phyloP scores from a whole-genome alignment of 2,329 filamentous ascomycete species.

The Acarospora socialis region DNA sequence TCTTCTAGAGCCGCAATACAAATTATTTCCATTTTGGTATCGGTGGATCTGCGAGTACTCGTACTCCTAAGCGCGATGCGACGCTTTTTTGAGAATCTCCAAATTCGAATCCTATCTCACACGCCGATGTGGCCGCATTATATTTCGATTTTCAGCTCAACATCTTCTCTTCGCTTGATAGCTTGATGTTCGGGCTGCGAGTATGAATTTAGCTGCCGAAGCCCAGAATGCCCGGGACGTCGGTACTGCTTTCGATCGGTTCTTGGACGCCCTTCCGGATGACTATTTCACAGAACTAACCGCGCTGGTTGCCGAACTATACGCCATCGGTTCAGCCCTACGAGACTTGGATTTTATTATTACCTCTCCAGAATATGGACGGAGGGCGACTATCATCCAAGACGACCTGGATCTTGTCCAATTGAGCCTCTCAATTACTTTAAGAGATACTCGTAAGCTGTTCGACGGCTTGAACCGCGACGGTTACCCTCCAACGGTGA shows the following conservation, averaged over 20 bases:
- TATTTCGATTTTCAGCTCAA: too few species aligned
- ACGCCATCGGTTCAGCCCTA: slow-evolving; percentile 38
- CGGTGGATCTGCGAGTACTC: too few species aligned
- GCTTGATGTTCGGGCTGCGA: too few species aligned
- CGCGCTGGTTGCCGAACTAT: slow-evolving; percentile 38
- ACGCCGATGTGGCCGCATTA: too few species aligned
- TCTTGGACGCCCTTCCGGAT: slow-evolving; percentile 37
- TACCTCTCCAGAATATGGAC: slow-evolving; percentile 25
- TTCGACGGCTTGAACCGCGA: slow-evolving; percentile 26
- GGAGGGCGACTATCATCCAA: slow-evolving; percentile 26
- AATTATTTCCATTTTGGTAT: too few species aligned
- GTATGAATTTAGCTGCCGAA: slow-evolving; percentile 28
- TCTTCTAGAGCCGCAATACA: too few species aligned
- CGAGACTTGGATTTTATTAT: slow-evolving; percentile 33
- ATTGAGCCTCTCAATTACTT: slow-evolving; percentile 35
- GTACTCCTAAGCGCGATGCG: too few species aligned
- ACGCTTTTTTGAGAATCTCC: too few species aligned
- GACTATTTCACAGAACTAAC: slow-evolving; percentile 39
- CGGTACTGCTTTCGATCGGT: slow-evolving; percentile 35
- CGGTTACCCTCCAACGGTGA: slow-evolving; percentile 15
- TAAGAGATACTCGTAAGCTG: slow-evolving; percentile 35
- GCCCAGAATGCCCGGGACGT: slow-evolving; percentile 39
- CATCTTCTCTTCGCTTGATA: too few species aligned
- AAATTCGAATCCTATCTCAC: too few species aligned
- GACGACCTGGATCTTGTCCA: slow-evolving; percentile 35